A percentile compares a stretch with the other conserved stretches of the same genome.
Evolutionary conservation across 78 protist genomes (phyloP).

Genomic region (Dictyostelium purpureum): DNA sequence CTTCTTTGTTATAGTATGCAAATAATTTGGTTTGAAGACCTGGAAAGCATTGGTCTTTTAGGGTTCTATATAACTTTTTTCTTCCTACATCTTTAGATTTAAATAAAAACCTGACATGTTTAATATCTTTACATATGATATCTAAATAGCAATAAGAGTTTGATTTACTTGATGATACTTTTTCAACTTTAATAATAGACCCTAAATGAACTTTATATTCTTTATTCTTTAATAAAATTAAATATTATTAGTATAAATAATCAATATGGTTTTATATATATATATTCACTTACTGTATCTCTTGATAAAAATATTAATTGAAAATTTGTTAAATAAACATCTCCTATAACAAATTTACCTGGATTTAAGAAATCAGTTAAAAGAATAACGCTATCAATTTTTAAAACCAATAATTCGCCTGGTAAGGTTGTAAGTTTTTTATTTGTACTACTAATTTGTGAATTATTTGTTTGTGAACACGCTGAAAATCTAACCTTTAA

Average conservation of each 20-base stretch:
- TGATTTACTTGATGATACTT: slow-evolving; percentile 2
- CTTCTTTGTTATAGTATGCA: slow-evolving; percentile 31
- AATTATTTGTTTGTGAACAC: neutral
- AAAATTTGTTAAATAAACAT: slow-evolving; percentile 27
- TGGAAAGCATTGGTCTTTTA: slow-evolving; percentile 28
- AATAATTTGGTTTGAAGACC: slow-evolving; percentile 8
- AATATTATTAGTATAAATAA: neutral
- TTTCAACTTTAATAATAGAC: neutral
- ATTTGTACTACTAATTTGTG: neutral
- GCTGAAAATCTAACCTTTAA: slow-evolving; percentile 12
- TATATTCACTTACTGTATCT: neutral
- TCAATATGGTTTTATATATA: neutral
- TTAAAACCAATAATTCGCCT: slow-evolving; percentile 18
- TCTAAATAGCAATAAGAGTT: slow-evolving; percentile 19
- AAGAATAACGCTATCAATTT: slow-evolving; percentile 1
- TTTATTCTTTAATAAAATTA: neutral
- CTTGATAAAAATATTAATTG: slow-evolving; percentile 16
- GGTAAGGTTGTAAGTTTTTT: neutral
- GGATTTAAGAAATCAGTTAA: slow-evolving; percentile 6
- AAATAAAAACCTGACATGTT: slow-evolving; percentile 1
- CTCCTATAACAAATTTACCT: neutral
- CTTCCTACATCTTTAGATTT: neutral
- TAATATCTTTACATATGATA: slow-evolving; percentile 34
- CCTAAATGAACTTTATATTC: slow-evolving; percentile 35
- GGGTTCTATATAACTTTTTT: slow-evolving; percentile 14